Base-by-base conservation (phyloP, 2,329 filamentous ascomycete species). In the Xylariales sp. region DNA sequence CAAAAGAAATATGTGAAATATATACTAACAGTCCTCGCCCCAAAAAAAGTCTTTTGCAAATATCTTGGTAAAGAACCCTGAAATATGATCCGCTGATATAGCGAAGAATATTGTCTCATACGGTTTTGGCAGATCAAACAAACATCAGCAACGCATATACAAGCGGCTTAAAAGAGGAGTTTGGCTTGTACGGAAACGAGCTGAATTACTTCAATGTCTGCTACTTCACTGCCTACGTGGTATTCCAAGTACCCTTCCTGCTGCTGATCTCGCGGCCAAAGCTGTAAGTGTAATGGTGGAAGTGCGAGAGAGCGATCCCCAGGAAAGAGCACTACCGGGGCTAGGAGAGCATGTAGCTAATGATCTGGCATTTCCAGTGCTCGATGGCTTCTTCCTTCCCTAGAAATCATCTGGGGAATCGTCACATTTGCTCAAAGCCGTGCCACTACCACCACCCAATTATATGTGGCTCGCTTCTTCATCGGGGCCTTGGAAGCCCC, bases 131-230 rank as follows among this genome's bases (percentile, higher is more conserved):
- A 56, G 55, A 59, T 19, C 57, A 59, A 38, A 55, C 55, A 10
- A 59, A 59, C 16, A 57, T 58, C 33, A 60, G 51, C 42, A 60
- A 61, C 45, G 62, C 61, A 29, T 65, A 63, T 28, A 59, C 61
- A 14, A 58, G 52, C 18, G 63, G 63, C 2, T 56, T 65, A 35
- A 59, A 64, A 40, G 62, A 66, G 29, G 60, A 63, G 20, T 54
- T 66, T 15, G 44, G 35, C 5, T 48, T 66, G 28, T 52, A 61
- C 19, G 62, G 61, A 8, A 66, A 66, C 39, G 52, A 66, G 36
- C 53, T 65, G 5, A 62, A 64, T 41, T 58, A 63, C 23, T 59
- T 67, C 35, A 66, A 65, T 28, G 54, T 63, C 4, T 61, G 58
- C 40, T 68, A 64, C 51, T 65, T 57, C n/a, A 55, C 55, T 7